Conservation (phyloP, 179 eudicot genomes). For the Beta macrorhiza region DNA sequence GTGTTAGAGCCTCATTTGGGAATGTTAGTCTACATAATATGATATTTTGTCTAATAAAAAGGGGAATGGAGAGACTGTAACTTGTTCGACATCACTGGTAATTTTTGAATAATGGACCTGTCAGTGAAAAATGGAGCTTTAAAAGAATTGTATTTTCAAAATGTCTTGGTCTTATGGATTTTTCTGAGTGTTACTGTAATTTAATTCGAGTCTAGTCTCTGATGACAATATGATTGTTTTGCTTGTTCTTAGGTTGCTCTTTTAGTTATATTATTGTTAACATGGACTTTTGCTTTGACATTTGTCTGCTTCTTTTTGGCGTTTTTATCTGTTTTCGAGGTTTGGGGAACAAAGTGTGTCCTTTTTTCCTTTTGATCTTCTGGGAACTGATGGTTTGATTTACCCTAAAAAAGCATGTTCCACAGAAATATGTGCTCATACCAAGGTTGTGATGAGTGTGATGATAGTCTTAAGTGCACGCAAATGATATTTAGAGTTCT, state of each 20-base stretch:
- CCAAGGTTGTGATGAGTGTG: no score
- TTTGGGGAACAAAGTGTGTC: background rate
- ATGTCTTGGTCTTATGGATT: no score
- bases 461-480: no score
- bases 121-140: background rate
- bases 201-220: background rate
- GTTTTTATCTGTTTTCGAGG: no score
- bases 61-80: background rate
- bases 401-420: no score
- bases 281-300: background rate
- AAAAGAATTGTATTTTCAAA: background rate
- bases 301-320: background rate
- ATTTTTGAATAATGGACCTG: background rate
- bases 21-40: background rate
- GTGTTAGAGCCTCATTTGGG: slow-evolving; percentile 9
- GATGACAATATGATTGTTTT: background rate
- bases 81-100: background rate
- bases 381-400: no score
- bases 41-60: background rate
- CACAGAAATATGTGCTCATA: no score
- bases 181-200: background rate
- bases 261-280: background rate
- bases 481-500: no score
- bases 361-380: no score
- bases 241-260: background rate